These are phyloP conservation scores for Cytidiella melzeri DNA, from an alignment of 768 basidiomycete species.

Conservation along the genomic window DNA sequence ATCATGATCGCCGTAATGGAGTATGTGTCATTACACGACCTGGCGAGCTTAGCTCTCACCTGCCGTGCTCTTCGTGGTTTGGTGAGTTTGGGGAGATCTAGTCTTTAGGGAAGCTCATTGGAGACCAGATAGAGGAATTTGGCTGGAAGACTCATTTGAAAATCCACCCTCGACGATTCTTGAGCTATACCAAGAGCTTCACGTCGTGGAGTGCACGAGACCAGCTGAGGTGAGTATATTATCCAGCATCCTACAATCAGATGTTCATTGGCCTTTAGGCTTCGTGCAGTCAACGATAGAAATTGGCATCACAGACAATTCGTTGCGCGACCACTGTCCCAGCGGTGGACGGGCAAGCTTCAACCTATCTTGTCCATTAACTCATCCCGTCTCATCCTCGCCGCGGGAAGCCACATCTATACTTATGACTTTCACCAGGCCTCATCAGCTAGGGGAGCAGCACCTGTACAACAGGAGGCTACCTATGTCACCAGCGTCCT, in stretches of 20 bases:
- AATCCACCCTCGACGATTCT: constrained; percentile 46
- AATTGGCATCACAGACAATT: constrained; percentile 48
- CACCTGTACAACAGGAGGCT: constrained; percentile 21
- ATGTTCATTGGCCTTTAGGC: constrained; percentile 20
- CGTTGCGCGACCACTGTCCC: constrained; percentile 58
- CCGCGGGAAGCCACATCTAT: constrained; percentile 51
- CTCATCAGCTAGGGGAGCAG: constrained; percentile 6
- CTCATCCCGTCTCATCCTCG: constrained; percentile 50
- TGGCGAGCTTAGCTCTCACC: constrained; percentile 34
- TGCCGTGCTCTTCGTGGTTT: constrained; percentile 31
- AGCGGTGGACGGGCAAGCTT: constrained; percentile 48
- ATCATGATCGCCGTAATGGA: constrained; percentile 49
- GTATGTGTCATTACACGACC: constrained; percentile 36
- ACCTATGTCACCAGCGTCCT: constrained; percentile 18
- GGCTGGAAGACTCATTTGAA: constrained; percentile 55
- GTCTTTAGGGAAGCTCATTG: constrained; percentile 4
- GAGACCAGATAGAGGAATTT: constrained; percentile 48
- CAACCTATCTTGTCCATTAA: constrained; percentile 55
- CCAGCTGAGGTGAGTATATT: constrained; percentile 29
- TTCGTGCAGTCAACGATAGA: constrained; percentile 46
- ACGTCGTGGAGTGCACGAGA: constrained; percentile 37
- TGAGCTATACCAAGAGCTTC: constrained; percentile 41
- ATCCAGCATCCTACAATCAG: neutral
- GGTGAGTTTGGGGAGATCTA: constrained; percentile 31
- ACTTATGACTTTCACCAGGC: constrained; percentile 44